phyloP scores from a whole-genome alignment of 164 flowering plant species.

The Dillenia suffruticosa region DNA sequence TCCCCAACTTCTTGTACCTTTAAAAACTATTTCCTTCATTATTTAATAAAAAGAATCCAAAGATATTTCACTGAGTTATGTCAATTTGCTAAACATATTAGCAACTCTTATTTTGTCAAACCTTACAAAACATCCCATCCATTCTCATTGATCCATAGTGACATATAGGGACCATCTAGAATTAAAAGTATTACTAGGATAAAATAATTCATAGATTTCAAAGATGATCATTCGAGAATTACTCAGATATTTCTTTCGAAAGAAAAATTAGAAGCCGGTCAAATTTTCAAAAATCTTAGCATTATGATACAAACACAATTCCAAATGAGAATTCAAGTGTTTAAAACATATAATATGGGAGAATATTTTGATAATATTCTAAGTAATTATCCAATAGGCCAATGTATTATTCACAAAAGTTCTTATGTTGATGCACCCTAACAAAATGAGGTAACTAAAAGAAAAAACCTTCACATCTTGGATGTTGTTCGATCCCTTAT shows the following conservation, averaged over 20 bases:
- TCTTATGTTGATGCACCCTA: background rate
- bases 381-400: background rate
- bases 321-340: background rate
- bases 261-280: background rate
- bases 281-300: background rate
- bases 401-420: background rate
- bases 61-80: too few relatives aligned
- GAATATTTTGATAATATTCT: too few relatives aligned
- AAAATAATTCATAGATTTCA: background rate
- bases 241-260: background rate
- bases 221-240: background rate
- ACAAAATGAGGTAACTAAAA: background rate
- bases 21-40: background rate
- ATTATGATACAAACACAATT: background rate
- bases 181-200: background rate
- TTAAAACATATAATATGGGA: background rate
- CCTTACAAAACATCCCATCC: background rate
- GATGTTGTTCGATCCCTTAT: background rate
- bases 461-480: background rate
- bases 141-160: background rate
- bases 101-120: background rate
- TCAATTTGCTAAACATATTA: too few relatives aligned
- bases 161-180: background rate
- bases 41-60: too few relatives aligned
- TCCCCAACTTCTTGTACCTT: too few relatives aligned